Percentiles rank a stretch among this genome's conserved stretches.
Evolutionary conservation across 306 rosid species (phyloP).

Genomic region (Malus domestica): ASM211411v1 NC_041798.1:17290501-17291000

Average conservation of each 20-base stretch:
- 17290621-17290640: not conserved
- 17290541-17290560: not conserved
- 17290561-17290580: not conserved
- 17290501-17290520: not conserved
- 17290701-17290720: not conserved
- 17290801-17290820: not conserved
- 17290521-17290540: not conserved
- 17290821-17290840: not conserved
- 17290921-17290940: constrained; percentile 28
- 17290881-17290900: constrained; percentile 22
- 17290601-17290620: not conserved
- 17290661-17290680: too few relatives aligned
- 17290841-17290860: constrained; percentile 14
- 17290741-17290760: not conserved
- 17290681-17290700: not conserved
- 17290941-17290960: constrained; percentile 32
- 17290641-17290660: not conserved
- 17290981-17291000: not conserved
- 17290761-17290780: not conserved
- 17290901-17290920: constrained; percentile 19
- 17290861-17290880: constrained; percentile 26
- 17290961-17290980: not conserved
- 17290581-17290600: not conserved
- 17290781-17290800: not conserved
- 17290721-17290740: not conserved